phyloP scores from a whole-genome alignment of 441 rosid species.

The Arabidopsis lyrata region DNA sequence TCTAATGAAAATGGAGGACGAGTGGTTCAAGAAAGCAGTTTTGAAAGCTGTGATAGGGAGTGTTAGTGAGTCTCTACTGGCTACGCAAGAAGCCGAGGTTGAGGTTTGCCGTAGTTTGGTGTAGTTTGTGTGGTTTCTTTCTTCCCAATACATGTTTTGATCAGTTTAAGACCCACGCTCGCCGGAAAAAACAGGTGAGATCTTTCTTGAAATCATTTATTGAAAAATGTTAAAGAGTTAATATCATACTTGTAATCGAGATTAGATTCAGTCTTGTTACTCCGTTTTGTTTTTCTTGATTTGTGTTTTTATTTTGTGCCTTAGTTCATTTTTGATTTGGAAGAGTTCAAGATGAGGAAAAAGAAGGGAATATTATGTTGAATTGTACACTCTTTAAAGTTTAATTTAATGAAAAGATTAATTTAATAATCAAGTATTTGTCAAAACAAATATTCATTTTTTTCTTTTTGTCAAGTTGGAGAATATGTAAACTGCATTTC shows the following conservation, averaged over 20 bases:
- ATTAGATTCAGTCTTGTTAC: slow-evolving; percentile 34
- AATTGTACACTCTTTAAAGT: slow-evolving; percentile 3
- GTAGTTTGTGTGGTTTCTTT: slow-evolving; percentile 19
- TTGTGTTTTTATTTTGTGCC: neutral
- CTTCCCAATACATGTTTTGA: slow-evolving; percentile 21
- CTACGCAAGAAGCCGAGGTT: slow-evolving; percentile 64
- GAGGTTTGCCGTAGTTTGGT: slow-evolving; percentile 60
- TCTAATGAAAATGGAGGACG: slow-evolving; percentile 74
- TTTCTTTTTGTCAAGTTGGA: neutral
- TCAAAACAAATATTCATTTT: neutral
- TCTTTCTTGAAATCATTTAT: slow-evolving; percentile 13
- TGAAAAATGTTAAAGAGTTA: slow-evolving; percentile 21
- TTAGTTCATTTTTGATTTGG: slow-evolving; percentile 30
- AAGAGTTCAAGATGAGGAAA: slow-evolving; percentile 28
- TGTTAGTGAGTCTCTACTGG: slow-evolving; percentile 51
- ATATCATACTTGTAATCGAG: slow-evolving; percentile 38
- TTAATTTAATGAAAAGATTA: neutral
- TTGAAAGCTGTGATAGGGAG: slow-evolving; percentile 60
- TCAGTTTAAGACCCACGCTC: slow-evolving; percentile 17
- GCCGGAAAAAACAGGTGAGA: slow-evolving; percentile 24
- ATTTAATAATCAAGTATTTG: neutral
- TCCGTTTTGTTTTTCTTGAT: slow-evolving; percentile 9
- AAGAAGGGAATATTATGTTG: slow-evolving; percentile 7
- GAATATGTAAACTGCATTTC: neutral
- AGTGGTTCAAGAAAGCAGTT: slow-evolving; percentile 57